Evolutionary conservation across 2,329 filamentous ascomycete species (phyloP), one percentile per base, ranked within the genome.

Genomic region (Penicillium sp.): DNA sequence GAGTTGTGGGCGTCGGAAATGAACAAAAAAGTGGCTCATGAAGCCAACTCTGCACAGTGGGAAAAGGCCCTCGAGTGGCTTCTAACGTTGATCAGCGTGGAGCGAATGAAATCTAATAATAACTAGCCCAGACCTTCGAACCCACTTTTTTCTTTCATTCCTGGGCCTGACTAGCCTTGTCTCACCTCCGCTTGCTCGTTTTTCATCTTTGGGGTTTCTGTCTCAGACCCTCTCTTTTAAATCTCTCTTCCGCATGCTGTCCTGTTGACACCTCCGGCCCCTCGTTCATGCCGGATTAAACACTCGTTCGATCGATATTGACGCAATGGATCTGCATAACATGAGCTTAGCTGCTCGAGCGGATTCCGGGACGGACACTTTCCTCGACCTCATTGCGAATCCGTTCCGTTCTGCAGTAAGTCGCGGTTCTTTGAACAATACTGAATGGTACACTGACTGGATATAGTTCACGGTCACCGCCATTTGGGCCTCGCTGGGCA

Each of bases 401-500:
- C 77, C 78, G 2, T 80, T 78, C 59, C 70, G 73, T 50, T 74
- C 76, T 47, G 61, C 71, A 47, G 75, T 78, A 69, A 16, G 75
- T 71, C 13, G 1, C 10, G 29, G 9, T 24, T 2, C 34, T 34
- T 27, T 49, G 21, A 2, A 38, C 22, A 27, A 11, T 44, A 43
- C n/a, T 57, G 43, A 9, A 47, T 24, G 34, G 34, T 14, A 4
- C 34, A 27, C 52, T 55, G 16, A 54, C 62, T 52, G 39, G 53
- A 13, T 49, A 46, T 64, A 86, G 83, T 77, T 86, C 57, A 75
- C 78, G 64, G 67, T 77, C 59, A 79, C 83, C 54, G 88, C 92
- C 42, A 81, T 97, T 56, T 86, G 87, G 75, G 88, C 90, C 55
- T 91, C 92, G 46, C 77, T 97, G 43, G 89, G 81, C 60, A 91